Base-by-base conservation (phyloP, 2,329 filamentous ascomycete species). In the Lecanosticta acicola region DNA sequence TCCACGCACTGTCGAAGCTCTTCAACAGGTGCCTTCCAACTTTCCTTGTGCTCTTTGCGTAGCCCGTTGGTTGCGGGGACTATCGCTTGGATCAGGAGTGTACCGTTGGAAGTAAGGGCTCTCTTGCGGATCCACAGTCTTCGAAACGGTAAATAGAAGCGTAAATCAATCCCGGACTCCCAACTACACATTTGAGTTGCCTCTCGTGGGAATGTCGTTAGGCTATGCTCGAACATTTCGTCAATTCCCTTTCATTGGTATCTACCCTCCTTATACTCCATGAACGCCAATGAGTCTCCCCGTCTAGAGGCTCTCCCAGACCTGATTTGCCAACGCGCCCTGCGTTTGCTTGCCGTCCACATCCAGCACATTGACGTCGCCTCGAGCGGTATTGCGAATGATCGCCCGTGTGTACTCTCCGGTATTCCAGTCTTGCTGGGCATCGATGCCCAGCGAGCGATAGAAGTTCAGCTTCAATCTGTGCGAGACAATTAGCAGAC, bases 271-370 rank as follows among this genome's bases (percentile, higher is more conserved):
- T 11, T 11, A 29, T 7, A 29, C 24, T 43, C 13, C 39, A 16
- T 20, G 29, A 46, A 39, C 45, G 39, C 39, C 42, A 35, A 14
- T 38, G n/a, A 5, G 26, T 11, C 24, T 29, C 24, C 11, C 5
- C 7, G 24, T 29, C 16, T 72, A 94, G 66, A 96, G 74, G 21
- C 83, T 91, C 60, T 88, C 78, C 93, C 93, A 98, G 63, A 97
- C 94, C 66, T 94, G 94, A 60, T 95, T 94, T 17, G 90, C 87
- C 62, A 96, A 95, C 63, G 94, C 96, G 66, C 85, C 91, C 51
- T 83, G 78, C 48, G 87, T 91, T 66, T 95, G 90, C 71, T 93
- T 94, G 3, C 49, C 55, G 60, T 97, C 90, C 66, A 98, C 83
- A 61, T 94, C 94, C 50, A 98, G 84, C 40, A 97, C 87, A 65